Evolutionary conservation across 495 filamentous ascomycete genomes (phyloP).

Genomic region (Podospora pseudopauciseta): DNA sequence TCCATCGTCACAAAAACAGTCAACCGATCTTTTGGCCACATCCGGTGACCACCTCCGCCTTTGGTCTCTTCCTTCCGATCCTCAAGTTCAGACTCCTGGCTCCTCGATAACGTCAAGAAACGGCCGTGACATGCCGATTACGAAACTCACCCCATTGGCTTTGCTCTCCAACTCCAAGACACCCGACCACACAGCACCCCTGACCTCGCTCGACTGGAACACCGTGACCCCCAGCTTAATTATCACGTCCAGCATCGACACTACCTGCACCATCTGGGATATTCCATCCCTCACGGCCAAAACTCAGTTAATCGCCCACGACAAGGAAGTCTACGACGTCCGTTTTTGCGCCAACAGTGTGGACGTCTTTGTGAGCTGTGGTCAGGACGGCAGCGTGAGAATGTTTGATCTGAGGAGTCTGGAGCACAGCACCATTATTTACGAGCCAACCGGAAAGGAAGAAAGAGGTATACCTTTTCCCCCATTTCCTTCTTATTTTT

Average conservation of each 20-base stretch:
- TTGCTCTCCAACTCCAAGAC: constrained; percentile 97
- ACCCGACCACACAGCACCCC: constrained; percentile 92
- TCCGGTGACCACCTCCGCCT: constrained; percentile 94
- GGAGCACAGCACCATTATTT: constrained; percentile 98
- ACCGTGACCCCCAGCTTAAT: constrained; percentile 92
- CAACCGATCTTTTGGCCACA: constrained; percentile 92
- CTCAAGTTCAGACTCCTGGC: constrained; percentile 45
- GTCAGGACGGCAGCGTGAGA: constrained; percentile 93
- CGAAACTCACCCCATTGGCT: constrained; percentile 90
- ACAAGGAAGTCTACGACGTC: constrained; percentile 98
- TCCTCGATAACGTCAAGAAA: constrained; percentile 74
- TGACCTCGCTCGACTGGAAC: constrained; percentile 98
- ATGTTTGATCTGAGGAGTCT: constrained; percentile 98
- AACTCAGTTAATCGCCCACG: constrained; percentile 96
- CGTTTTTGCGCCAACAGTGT: constrained; percentile 94
- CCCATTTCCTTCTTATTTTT: neutral
- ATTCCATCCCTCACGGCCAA: constrained; percentile 97
- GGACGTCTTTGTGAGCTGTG: constrained; percentile 96
- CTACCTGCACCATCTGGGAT: constrained; percentile 99
- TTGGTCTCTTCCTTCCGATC: constrained; percentile 77
- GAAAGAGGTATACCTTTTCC: constrained; percentile 63
- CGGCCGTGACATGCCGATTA: constrained; percentile 59
- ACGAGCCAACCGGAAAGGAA: constrained; percentile 87
- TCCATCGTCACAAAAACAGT: constrained; percentile 92
- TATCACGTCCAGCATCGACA: constrained; percentile 98